These are phyloP conservation scores for Quercus phellos DNA, from an alignment of 331 rosid species.

Conservation along the genomic window DNA sequence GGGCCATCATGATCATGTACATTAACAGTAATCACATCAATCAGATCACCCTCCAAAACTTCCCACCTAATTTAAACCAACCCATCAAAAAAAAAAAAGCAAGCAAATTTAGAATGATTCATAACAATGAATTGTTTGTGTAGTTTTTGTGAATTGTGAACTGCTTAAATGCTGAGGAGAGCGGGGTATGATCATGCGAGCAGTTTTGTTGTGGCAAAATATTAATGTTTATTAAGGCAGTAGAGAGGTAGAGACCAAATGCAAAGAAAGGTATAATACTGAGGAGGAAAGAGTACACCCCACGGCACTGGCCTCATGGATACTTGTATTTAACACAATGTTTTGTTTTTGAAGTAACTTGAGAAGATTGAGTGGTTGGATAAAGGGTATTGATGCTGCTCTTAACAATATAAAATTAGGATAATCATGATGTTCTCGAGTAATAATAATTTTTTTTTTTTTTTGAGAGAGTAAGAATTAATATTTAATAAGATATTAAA, in stretches of 20 bases:
- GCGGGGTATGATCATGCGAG: not conserved
- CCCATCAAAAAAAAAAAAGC: not conserved
- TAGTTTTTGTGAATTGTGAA: not conserved
- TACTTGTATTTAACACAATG: not conserved
- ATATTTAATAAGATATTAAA: no score
- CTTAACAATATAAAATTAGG: no score
- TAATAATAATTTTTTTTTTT: no score
- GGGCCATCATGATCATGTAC: slow-evolving; percentile 75
- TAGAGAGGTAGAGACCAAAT: not conserved
- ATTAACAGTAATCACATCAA: slow-evolving; percentile 59
- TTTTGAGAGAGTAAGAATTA: no score
- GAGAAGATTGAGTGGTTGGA: no score
- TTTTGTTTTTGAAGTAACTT: no score
- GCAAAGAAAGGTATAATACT: not conserved
- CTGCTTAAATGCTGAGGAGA: not conserved
- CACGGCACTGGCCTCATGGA: not conserved
- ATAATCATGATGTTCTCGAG: no score
- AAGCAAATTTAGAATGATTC: not conserved
- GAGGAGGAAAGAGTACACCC: not conserved
- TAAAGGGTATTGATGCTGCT: no score
- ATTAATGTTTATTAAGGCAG: not conserved
- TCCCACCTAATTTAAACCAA: slow-evolving; percentile 28
- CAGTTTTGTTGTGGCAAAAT: not conserved
- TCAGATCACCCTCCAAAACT: slow-evolving; percentile 54
- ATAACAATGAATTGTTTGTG: no score